phyloP scores from a whole-genome alignment of 1,284 basidiomycete species.

The Phenoliferia sp. region DNA sequence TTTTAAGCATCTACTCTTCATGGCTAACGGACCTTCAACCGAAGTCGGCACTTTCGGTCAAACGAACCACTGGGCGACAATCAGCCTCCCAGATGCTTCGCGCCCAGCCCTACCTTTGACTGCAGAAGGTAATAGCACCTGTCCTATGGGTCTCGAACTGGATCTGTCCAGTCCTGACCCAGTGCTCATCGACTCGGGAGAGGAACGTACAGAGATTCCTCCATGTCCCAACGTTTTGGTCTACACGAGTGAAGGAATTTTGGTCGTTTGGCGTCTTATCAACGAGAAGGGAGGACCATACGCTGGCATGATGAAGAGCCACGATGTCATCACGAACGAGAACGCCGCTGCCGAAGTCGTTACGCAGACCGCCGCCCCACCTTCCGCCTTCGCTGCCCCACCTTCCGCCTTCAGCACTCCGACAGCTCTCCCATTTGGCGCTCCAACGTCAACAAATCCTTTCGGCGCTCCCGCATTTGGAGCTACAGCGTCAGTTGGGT shows the following conservation, averaged over 20 bases:
- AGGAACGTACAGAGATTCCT: constrained; percentile 46
- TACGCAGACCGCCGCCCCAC: neutral
- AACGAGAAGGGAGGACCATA: constrained; percentile 45
- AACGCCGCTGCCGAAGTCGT: constrained; percentile 3
- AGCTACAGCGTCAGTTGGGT: neutral
- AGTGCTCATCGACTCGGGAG: constrained; percentile 46
- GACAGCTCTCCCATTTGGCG: constrained; percentile 13
- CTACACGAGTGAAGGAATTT: constrained; percentile 49
- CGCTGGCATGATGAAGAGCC: constrained; percentile 42
- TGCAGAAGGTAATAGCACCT: constrained; percentile 44
- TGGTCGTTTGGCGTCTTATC: constrained; percentile 49
- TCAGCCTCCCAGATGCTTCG: constrained; percentile 50
- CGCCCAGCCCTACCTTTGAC: constrained; percentile 49
- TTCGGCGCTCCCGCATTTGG: neutral
- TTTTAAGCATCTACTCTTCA: constrained; percentile 47
- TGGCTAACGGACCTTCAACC: constrained; percentile 45
- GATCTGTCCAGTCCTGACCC: constrained; percentile 48
- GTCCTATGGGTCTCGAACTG: constrained; percentile 48
- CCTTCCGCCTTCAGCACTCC: constrained; percentile 4
- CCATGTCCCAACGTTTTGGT: constrained; percentile 47
- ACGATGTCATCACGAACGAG: constrained; percentile 24
- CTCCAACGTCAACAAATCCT: neutral
- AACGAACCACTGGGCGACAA: constrained; percentile 43
- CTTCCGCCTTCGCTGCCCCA: constrained; percentile 10
- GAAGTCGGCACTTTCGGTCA: constrained; percentile 41